phyloP scores from a whole-genome alignment of 768 basidiomycete species.

The Mycena indigotica region DNA sequence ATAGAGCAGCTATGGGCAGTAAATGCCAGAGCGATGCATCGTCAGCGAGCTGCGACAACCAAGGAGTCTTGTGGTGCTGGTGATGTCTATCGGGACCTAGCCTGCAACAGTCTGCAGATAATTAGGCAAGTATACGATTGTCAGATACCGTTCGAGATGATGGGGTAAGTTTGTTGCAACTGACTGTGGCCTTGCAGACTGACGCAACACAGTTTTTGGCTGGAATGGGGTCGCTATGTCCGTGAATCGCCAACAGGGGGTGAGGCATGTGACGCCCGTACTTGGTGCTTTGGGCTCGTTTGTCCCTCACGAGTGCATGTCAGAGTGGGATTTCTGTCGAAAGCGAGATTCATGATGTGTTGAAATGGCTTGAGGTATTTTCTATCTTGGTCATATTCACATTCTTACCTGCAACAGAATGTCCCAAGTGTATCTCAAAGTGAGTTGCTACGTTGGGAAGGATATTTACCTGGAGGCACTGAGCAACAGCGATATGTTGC shows the following conservation, averaged over 20 bases:
- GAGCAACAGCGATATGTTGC: constrained; percentile 7
- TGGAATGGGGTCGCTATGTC: constrained; percentile 22
- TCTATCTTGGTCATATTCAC: neutral
- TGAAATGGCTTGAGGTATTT: constrained; percentile 20
- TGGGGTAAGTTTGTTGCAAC: constrained; percentile 13
- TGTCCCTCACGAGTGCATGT: constrained; percentile 7
- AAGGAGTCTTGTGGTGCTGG: constrained; percentile 1
- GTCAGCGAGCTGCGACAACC: neutral
- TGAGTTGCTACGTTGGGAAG: constrained; percentile 13
- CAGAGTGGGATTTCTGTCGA: constrained; percentile 1
- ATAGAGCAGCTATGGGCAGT: constrained; percentile 14
- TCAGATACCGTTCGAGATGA: neutral
- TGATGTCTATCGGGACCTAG: constrained; percentile 10
- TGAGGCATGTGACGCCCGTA: constrained; percentile 1
- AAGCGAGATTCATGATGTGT: constrained; percentile 18
- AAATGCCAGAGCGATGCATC: neutral
- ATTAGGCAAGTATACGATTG: neutral
- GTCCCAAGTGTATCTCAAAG: neutral
- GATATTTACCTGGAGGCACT: constrained; percentile 2
- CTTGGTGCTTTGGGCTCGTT: constrained; percentile 8
- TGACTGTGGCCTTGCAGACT: no score
- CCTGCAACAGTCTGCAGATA: constrained; percentile 15
- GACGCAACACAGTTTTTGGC: constrained; percentile 23
- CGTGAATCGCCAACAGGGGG: constrained; percentile 4
- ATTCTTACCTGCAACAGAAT: constrained; percentile 3